These are phyloP conservation scores for Neoboletus subvelutipes DNA, from an alignment of 768 basidiomycete genomes.

Conservation along the genomic window DNA sequence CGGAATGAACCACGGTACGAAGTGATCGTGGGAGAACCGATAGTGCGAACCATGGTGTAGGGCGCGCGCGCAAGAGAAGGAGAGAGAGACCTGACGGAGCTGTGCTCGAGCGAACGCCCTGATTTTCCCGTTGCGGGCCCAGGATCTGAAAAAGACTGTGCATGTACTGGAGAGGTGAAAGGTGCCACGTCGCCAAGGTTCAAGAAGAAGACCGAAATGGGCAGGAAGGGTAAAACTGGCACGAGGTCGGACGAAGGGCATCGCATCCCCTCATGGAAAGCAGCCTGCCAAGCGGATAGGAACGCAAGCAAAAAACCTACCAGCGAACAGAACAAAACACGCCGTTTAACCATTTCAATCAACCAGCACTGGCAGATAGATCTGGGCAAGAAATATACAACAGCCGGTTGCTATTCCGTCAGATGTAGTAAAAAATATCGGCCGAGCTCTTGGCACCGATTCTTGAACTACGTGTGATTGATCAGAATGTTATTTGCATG, in stretches of 20 bases:
- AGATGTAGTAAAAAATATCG: constrained; percentile 7
- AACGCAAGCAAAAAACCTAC: constrained; percentile 18
- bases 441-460: constrained; percentile 1
- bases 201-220: constrained; percentile 29
- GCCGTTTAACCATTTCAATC: constrained; percentile 16
- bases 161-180: constrained; percentile 5
- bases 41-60: constrained; percentile 12
- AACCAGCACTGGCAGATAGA: constrained; percentile 16
- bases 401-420: constrained; percentile 5
- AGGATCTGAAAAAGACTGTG: constrained; percentile 21
- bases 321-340: constrained; percentile 11
- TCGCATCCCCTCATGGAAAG: constrained; percentile 28
- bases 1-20: constrained; percentile 29
- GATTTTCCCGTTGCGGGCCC: constrained; percentile 28
- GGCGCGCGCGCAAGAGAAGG: not conserved
- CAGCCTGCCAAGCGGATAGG: constrained; percentile 18
- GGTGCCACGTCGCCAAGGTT: constrained; percentile 30
- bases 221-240: constrained; percentile 25
- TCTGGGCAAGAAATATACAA: constrained; percentile 10
- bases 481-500: constrained; percentile 1
- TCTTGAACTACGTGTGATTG: constrained; percentile 7
- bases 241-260: constrained; percentile 30
- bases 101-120: constrained; percentile 26
- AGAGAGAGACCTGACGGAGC: constrained; percentile 17
- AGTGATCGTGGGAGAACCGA: constrained; percentile 35